Evolutionary conservation across 345 rosid species (phyloP), one percentile per base, ranked within the genome.

Genomic region (Corchorus capsularis): DNA sequence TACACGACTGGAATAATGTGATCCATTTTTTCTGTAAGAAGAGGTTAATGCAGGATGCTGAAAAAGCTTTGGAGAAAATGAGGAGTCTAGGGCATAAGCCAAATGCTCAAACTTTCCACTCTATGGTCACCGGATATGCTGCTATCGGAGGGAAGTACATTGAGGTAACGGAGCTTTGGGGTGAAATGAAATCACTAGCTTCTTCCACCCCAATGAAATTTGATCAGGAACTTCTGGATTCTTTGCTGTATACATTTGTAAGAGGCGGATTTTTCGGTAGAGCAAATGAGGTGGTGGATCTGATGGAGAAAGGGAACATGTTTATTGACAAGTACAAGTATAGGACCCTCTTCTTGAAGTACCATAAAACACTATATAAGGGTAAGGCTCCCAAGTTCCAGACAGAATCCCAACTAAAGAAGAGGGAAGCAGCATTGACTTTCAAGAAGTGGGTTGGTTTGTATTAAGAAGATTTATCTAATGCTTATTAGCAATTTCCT

Each of bases 141-240:
- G 94, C 99, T 47, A 68, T 92, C 35, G 97, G 96, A 61, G 91
- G 94, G 13, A 96, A 96, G 72, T 96, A 96, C 63, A 78, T 78
- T 3, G 98, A 96, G 86, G 99, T 96, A 45, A 84, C 99, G 10
- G 97, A 93, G 79, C 83, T 92, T 6, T 96, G 99, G 98, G 97
- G 99, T 61, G 96, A 93, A 84, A 92, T 96, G 99, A 96, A 92
- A 80, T 83, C 91, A 20, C 78, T 90, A 80, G 89, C 91, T 79
- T 80, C 86, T 71, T 67, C 97, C 50, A 82, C 92, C 70, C 74
- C 83, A 13, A 85, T 96, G 89, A 91, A 79, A 75, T 93, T 96
- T 83, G 99, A 96, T 79, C 95, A 96, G 78, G 99, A 96, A 79
- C 85, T 96, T 80, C 87, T 96, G 62, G 99, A 93, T 83, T 86